Evolutionary conservation across 768 basidiomycete genomes (phyloP).

Genomic region (Suillus decipiens): DNA sequence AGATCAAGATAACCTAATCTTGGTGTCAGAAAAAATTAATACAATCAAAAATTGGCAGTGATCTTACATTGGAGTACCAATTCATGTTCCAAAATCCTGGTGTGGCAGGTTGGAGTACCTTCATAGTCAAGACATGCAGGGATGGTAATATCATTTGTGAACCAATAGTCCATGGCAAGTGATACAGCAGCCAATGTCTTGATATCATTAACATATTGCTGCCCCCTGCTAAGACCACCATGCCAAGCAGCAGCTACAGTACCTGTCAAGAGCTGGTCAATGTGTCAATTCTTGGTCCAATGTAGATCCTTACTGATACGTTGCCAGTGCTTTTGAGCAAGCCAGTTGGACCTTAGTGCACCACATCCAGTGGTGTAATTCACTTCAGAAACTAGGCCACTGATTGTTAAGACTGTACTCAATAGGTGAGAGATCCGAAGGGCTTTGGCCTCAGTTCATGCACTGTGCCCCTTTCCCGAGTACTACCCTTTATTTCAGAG

Average conservation of each 20-base stretch:
- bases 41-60: background rate
- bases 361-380: constrained; percentile 64
- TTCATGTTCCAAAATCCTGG: constrained; percentile 61
- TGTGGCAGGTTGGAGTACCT: constrained; percentile 53
- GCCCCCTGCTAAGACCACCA: constrained; percentile 46
- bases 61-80: constrained; percentile 59
- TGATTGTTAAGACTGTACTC: too few relatives aligned
- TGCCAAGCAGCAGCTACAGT: constrained; percentile 60
- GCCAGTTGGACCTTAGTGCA: constrained; percentile 70
- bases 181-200: constrained; percentile 42
- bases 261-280: constrained; percentile 33
- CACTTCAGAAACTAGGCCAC: constrained; percentile 57
- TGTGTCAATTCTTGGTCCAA: background rate
- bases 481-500: too few relatives aligned
- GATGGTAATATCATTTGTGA: constrained; percentile 56
- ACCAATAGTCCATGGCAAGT: constrained; percentile 64
- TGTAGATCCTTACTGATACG: constrained; percentile 43
- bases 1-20: constrained; percentile 58
- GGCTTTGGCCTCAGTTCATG: too few relatives aligned
- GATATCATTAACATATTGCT: constrained; percentile 44
- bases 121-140: constrained; percentile 57
- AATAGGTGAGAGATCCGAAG: too few relatives aligned
- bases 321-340: constrained; percentile 60
- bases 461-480: too few relatives aligned
- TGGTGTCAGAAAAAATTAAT: background rate